These are phyloP conservation scores for Capsella rubella DNA, from an alignment of 441 rosid species.

Conservation along the genomic window DNA sequence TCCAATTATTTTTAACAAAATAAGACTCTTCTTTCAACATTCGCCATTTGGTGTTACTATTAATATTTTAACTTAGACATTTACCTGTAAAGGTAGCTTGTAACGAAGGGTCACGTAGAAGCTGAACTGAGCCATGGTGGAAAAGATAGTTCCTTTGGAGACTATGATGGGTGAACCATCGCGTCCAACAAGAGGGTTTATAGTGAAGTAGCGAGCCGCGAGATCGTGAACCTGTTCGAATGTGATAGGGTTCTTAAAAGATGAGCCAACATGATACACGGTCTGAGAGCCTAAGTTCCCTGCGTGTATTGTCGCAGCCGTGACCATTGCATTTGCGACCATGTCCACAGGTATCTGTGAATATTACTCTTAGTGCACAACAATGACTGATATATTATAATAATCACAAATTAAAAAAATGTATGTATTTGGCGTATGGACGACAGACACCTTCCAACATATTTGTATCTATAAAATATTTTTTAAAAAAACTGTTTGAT, in stretches of 20 bases:
- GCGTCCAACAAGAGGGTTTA: slow-evolving; percentile 75
- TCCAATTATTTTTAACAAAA: not conserved
- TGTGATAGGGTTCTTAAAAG: slow-evolving; percentile 57
- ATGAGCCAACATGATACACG: slow-evolving; percentile 83
- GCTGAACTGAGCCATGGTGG: slow-evolving; percentile 71
- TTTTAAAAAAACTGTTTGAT: too few relatives aligned
- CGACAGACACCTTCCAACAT: too few relatives aligned
- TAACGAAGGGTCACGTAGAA: slow-evolving; percentile 75
- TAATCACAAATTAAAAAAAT: not conserved
- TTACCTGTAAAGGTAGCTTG: slow-evolving; percentile 68
- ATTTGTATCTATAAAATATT: too few relatives aligned
- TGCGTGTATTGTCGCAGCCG: slow-evolving; percentile 63
- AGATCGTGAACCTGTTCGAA: slow-evolving; percentile 57
- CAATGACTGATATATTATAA: not conserved
- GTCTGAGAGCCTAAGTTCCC: slow-evolving; percentile 38
- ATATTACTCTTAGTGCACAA: not conserved
- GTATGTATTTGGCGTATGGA: too few relatives aligned
- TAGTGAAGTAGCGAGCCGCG: slow-evolving; percentile 57
- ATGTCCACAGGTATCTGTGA: slow-evolving; percentile 82
- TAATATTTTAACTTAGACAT: not conserved
- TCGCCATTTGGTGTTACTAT: not conserved
- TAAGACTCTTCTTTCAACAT: not conserved
- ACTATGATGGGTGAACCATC: slow-evolving; percentile 76
- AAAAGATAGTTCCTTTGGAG: slow-evolving; percentile 56
- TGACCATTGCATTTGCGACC: slow-evolving; percentile 82